phyloP scores from a whole-genome alignment of 2,329 filamentous ascomycete genomes.

The Neopestalotiopsis clavispora region DNA sequence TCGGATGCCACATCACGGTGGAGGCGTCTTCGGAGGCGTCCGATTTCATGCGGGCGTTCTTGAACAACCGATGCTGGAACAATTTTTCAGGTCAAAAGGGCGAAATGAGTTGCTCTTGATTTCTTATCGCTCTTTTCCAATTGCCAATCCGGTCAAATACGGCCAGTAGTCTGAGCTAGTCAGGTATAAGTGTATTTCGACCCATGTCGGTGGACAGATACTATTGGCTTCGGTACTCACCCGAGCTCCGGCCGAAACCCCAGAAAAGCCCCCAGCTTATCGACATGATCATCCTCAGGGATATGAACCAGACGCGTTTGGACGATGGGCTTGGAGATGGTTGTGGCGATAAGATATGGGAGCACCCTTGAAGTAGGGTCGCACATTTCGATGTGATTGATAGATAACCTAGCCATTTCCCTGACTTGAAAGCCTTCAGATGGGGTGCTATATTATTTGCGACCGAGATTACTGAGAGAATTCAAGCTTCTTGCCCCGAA shows the following conservation, averaged over 20 bases:
- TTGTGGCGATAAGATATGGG: not conserved
- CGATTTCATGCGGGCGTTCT: not conserved
- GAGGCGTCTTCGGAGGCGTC: not conserved
- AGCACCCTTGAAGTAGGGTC: not conserved
- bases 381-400: not conserved
- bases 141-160: not conserved
- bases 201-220: not conserved
- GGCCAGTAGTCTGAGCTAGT: not conserved
- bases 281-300: not conserved
- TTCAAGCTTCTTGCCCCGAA: not conserved
- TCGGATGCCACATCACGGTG: not conserved
- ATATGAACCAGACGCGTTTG: not conserved
- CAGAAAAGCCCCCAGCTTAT: not conserved
- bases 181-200: not conserved
- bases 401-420: not conserved
- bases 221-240: not conserved
- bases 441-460: not conserved
- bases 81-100: not conserved
- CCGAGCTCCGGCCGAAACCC: conserved; percentile 9
- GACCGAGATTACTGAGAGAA: not conserved
- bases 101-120: not conserved
- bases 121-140: not conserved
- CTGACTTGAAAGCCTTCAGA: not conserved
- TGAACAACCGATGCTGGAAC: not conserved
- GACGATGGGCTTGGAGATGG: not conserved